phyloP scores from a whole-genome alignment of 257 asterid genomes.

The Nicotiana noctiflora region DNA sequence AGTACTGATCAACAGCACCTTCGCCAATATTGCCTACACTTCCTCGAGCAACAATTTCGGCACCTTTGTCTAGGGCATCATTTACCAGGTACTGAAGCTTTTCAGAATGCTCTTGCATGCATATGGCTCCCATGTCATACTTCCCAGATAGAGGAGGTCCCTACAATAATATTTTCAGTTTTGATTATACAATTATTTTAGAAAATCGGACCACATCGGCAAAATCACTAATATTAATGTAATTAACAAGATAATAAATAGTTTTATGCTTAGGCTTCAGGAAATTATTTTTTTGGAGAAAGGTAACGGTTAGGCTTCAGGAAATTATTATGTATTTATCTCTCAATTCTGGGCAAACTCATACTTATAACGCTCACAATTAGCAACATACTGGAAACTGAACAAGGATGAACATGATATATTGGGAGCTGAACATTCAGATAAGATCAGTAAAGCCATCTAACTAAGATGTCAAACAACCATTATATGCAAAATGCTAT shows the following conservation, averaged over 20 bases:
- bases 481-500: not conserved
- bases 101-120: conserved; percentile 99
- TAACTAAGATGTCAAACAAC: not conserved
- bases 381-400: not conserved
- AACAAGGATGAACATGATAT: not conserved
- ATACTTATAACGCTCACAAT: not conserved
- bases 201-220: not conserved
- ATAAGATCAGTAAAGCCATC: not conserved
- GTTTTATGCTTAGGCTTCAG: not conserved
- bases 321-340: not conserved
- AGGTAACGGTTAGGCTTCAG: not conserved
- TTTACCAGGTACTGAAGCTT: conserved; percentile 81
- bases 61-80: conserved; percentile 88
- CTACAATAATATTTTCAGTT: conserved; percentile 32
- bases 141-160: conserved; percentile 91
- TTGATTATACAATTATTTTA: not conserved
- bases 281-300: not conserved
- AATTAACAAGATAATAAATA: not conserved
- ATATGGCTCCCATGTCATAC: conserved; percentile 98
- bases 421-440: not conserved
- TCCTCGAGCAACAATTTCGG: conserved; percentile 89
- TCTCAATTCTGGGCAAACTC: not conserved
- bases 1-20: conserved; percentile 95
- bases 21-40: conserved; percentile 94
- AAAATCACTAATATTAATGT: not conserved